Base-by-base conservation (phyloP, 331 rosid species). In the Acacia concinna region DNA sequence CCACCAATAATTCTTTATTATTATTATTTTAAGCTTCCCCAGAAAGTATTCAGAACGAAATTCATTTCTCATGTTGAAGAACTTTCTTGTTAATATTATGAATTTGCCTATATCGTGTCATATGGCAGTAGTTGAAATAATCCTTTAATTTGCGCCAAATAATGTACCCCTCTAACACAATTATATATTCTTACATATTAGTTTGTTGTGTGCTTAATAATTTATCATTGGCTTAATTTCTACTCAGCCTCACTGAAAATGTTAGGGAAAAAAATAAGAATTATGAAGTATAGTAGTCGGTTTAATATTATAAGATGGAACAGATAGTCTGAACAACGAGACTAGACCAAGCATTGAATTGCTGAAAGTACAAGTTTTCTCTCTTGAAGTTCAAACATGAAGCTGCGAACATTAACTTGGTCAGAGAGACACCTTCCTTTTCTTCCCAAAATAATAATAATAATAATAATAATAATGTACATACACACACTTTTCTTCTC, bases 31-130 rank as follows among this genome's bases (percentile, higher is more conserved):
- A 37, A 7, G 41, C 41, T 38, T 38, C 31, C 30, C 67, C 20
- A 28, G 1, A 15, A 27, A 28, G 2, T 30, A 20, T n/a, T 76
- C 3, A 38, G 4, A 23, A 47, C 1, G 69, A 81, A 77, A 67
- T 77, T 84, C 74, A 41, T 38, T 68, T 46, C 57, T 46, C 44
- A 67, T 81, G 71, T 40, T 59, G 54, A 31, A 75, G 88, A 85
- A 85, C 32, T 78, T 85, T 85, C 88, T 40, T 59, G 75, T 76
- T 20, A 27, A 57, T 23, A 23, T 54, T 59, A 59, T 59, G 35
- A 59, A 28, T 4, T 11, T 0, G 65, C 34, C 20, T 27, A 4
- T 20, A 15, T 28, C 67, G 57, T 35, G 65, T 62, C 75, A 78
- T 49, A 57, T 40, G 68, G n/a, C 56, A 47, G 25, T 46, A 47